A percentile compares a stretch with the other conserved stretches of the same genome.
Conservation (phyloP, 495 filamentous ascomycete species). For the Neurospora terricola region DNA sequence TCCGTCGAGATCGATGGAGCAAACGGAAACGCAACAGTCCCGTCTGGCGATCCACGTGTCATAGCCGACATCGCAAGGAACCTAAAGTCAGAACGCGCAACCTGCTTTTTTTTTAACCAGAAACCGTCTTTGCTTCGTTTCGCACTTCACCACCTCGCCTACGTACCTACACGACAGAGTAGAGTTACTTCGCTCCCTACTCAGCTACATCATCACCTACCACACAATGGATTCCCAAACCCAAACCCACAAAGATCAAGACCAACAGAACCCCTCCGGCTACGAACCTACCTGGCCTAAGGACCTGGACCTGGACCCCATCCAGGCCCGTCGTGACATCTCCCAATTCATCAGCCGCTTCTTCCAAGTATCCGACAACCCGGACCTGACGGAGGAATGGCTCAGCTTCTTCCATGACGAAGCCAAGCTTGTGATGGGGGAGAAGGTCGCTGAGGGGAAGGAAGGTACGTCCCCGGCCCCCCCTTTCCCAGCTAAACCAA, state of each 20-base stretch:
- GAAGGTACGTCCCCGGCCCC: conserved; percentile 12
- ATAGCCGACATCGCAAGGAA: neutral
- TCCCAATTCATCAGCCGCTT: conserved; percentile 26
- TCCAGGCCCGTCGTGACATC: conserved; percentile 2
- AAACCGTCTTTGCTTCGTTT: neutral
- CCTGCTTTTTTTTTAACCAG: neutral
- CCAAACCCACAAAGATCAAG: neutral
- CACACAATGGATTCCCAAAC: neutral
- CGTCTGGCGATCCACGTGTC: neutral
- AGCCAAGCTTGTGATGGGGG: conserved; percentile 25
- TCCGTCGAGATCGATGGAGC: neutral
- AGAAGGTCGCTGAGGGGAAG: conserved; percentile 17
- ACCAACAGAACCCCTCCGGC: neutral
- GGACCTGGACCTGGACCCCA: conserved; percentile 7
- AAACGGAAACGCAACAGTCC: neutral
- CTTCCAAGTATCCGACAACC: conserved; percentile 28
- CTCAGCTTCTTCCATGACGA: conserved; percentile 23
- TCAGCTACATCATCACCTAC: neutral
- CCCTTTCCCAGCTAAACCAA: no score
- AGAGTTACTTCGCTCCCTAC: neutral
- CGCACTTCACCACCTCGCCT: no score
- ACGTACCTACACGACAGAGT: neutral
- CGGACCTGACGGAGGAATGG: conserved; percentile 28
- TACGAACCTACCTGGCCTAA: conserved; percentile 24
- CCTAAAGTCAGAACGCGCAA: neutral